Conservation (phyloP, 129 eudicot species). For the Tagetes patula region DNA sequence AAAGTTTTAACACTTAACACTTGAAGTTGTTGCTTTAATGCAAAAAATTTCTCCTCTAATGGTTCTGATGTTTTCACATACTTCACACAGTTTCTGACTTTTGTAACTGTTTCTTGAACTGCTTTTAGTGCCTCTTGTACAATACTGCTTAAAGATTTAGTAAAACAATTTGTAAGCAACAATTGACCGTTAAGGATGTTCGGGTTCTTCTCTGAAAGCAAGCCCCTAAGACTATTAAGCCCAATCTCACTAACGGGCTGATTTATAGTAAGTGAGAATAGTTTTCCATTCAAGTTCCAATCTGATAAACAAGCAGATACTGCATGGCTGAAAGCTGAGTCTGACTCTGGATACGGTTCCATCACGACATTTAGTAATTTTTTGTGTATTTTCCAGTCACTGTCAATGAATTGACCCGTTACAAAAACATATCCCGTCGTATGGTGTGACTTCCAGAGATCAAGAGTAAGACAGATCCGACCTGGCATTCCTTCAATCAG, state of each 20-base stretch:
- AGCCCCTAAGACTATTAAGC: constrained; percentile 56
- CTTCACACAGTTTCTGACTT: constrained; percentile 84
- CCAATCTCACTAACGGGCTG: constrained; percentile 64
- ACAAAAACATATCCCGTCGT: constrained; percentile 75
- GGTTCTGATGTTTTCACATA: constrained; percentile 87
- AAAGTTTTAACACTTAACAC: constrained; percentile 70
- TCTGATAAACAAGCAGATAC: constrained; percentile 80
- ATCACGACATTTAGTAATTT: constrained; percentile 73
- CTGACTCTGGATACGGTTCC: constrained; percentile 93
- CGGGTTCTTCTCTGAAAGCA: constrained; percentile 76
- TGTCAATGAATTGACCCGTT: constrained; percentile 81
- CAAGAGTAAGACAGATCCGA: constrained; percentile 68
- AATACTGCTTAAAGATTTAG: constrained; percentile 63
- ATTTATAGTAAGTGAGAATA: constrained; percentile 68
- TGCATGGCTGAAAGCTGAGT: constrained; percentile 83
- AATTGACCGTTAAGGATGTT: constrained; percentile 72
- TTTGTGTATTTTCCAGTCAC: constrained; percentile 80
- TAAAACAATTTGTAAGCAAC: constrained; percentile 63
- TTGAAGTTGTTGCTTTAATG: constrained; percentile 80
- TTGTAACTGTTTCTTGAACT: constrained; percentile 53
- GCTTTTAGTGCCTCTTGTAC: constrained; percentile 56
- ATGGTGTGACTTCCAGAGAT: constrained; percentile 65
- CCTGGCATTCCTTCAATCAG: constrained; percentile 77
- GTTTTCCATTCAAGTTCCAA: constrained; percentile 74
- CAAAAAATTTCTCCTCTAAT: constrained; percentile 70